Evolutionary conservation across 495 filamentous ascomycete species (phyloP).

Genomic region (Hypomontagnella submonticulosa): DNA sequence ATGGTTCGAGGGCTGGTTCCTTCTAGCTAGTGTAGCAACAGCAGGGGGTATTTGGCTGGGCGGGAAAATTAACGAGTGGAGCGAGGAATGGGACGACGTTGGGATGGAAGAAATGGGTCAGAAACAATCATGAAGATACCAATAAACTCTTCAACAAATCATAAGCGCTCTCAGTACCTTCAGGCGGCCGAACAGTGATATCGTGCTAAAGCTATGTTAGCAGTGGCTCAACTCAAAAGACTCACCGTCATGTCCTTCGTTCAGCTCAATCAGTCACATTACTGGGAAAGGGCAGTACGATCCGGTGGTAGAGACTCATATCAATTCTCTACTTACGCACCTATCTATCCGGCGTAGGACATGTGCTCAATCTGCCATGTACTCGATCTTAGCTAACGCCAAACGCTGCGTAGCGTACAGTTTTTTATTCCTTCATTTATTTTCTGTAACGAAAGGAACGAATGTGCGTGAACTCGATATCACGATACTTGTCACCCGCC

Average conservation of each 20-base stretch:
- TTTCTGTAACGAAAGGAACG: no score
- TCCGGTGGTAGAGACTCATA: not conserved
- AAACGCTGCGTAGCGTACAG: no score
- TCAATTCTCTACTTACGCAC: conserved; percentile 14
- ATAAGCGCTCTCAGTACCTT: conserved; percentile 18
- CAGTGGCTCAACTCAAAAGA: not conserved
- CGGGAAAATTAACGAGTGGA: conserved; percentile 63
- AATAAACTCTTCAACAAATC: conserved; percentile 21
- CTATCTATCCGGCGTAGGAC: conserved; percentile 4
- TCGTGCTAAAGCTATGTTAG: not conserved
- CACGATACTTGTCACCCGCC: no score
- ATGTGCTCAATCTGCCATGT: no score
- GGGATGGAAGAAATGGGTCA: conserved; percentile 77
- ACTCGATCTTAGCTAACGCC: no score
- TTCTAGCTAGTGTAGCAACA: conserved; percentile 69
- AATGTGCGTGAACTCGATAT: no score
- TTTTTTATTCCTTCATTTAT: no score
- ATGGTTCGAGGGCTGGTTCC: conserved; percentile 90
- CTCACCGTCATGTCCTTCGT: not conserved
- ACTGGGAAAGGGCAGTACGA: not conserved
- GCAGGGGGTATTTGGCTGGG: conserved; percentile 75
- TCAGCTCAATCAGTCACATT: not conserved
- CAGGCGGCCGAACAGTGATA: not conserved
- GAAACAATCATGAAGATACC: conserved; percentile 59
- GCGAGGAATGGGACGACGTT: conserved; percentile 71